Evolutionary conservation across 2,329 filamentous ascomycete genomes (phyloP).

Genomic region (Fusarium coffeatum): DNA sequence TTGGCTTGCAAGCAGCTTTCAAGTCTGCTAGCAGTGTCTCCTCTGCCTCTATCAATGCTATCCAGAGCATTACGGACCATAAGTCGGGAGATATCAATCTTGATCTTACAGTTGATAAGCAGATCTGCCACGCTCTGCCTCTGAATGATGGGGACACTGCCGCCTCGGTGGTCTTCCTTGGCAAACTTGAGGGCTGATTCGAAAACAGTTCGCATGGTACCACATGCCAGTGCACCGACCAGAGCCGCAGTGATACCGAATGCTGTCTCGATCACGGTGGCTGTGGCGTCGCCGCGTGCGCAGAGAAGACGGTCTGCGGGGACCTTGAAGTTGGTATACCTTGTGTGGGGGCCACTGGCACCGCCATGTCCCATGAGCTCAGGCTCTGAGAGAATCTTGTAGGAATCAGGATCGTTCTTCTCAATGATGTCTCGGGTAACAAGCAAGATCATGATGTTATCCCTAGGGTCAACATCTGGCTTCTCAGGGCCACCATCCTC

Average conservation of each 20-base stretch:
- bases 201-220: constrained; percentile 4
- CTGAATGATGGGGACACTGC: constrained; percentile 1
- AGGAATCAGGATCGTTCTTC: not conserved
- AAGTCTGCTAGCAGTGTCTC: not conserved
- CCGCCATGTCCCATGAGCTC: constrained; percentile 10
- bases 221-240: constrained; percentile 5
- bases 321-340: constrained; percentile 6
- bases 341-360: constrained; percentile 8
- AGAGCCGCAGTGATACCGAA: constrained; percentile 13
- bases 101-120: constrained; percentile 18
- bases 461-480: not conserved
- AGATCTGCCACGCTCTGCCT: constrained; percentile 18
- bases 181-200: constrained; percentile 5
- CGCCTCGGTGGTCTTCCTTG: constrained; percentile 3
- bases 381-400: not conserved
- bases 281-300: not conserved
- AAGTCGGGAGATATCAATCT: not conserved
- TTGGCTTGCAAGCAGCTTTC: constrained; percentile 12
- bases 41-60: not conserved
- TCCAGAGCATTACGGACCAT: not conserved
- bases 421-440: constrained; percentile 1
- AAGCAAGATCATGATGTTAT: not conserved
- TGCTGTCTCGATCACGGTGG: not conserved
- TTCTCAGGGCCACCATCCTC: constrained; percentile 10
- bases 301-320: not conserved